These are phyloP conservation scores for Barnettozyma sp. DNA, from an alignment of 805 yeast species.

Conservation along the genomic window DNA sequence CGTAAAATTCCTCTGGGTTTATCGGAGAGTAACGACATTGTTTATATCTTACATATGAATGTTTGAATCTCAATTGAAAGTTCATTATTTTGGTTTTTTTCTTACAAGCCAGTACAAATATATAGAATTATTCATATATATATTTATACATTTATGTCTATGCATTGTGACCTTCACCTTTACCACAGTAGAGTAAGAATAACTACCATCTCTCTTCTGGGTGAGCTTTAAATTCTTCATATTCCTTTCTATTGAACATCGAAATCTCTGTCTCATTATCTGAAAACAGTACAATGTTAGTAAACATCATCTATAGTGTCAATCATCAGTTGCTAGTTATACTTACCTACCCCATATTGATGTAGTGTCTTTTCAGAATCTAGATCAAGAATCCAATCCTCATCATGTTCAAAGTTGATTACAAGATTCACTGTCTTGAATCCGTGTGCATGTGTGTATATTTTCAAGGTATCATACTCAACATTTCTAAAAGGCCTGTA, in stretches of 20 bases:
- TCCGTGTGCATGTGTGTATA: slow-evolving; percentile 93
- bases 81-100: background rate
- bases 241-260: slow-evolving; percentile 62
- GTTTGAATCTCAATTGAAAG: background rate
- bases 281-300: slow-evolving; percentile 12
- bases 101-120: background rate
- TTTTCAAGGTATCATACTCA: slow-evolving; percentile 65
- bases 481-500: slow-evolving; percentile 80
- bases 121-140: background rate
- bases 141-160: background rate
- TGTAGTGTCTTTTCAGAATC: slow-evolving; percentile 31
- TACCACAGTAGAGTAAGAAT: no score
- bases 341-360: slow-evolving; percentile 32
- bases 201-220: slow-evolving; percentile 94
- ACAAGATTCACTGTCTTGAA: slow-evolving; percentile 89
- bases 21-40: background rate
- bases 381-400: slow-evolving; percentile 55
- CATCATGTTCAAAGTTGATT: slow-evolving; percentile 81
- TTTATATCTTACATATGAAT: background rate
- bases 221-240: slow-evolving; percentile 60
- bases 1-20: slow-evolving; percentile 1
- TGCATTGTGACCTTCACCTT: slow-evolving; percentile 5
- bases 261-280: slow-evolving; percentile 92
- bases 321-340: no score
- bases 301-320: slow-evolving; percentile 6